Evolutionary conservation across 108 stramenopile species (phyloP).

Genomic region (Skeletonema costatum): DNA sequence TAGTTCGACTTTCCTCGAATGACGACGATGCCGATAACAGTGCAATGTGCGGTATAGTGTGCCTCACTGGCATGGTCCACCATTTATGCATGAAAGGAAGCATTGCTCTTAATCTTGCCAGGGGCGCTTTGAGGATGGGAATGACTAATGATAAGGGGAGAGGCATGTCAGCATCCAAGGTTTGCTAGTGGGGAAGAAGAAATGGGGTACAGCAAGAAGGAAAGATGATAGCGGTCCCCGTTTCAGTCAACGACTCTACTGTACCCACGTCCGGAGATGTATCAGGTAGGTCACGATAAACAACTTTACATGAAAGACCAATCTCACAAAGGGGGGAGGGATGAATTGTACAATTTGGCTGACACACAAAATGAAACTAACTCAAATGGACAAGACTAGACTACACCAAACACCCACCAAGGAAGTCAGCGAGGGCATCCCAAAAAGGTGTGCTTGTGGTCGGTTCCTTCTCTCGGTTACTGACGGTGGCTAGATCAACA

Average conservation of each 20-base stretch:
- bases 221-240: slow-evolving; percentile 46
- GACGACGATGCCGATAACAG: slow-evolving; percentile 40
- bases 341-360: slow-evolving; percentile 71
- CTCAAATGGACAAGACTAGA: slow-evolving; percentile 74
- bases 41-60: slow-evolving; percentile 26
- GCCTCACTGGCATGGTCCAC: slow-evolving; percentile 37
- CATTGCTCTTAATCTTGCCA: slow-evolving; percentile 16
- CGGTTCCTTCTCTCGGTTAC: slow-evolving; percentile 15
- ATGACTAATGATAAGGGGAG: neutral
- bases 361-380: slow-evolving; percentile 73
- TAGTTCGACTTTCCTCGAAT: slow-evolving; percentile 66
- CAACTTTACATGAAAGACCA: slow-evolving; percentile 1
- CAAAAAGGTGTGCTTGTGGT: neutral
- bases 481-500: neutral
- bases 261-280: slow-evolving; percentile 46
- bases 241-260: slow-evolving; percentile 27
- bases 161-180: neutral
- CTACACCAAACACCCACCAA: slow-evolving; percentile 50
- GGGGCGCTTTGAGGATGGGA: slow-evolving; percentile 4
- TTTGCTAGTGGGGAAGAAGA: slow-evolving; percentile 9
- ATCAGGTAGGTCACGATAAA: slow-evolving; percentile 41
- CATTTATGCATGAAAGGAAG: slow-evolving; percentile 3
- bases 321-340: slow-evolving; percentile 26
- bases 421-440: slow-evolving; percentile 11
- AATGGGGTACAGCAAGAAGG: slow-evolving; percentile 19